Evolutionary conservation across 768 basidiomycete genomes (phyloP).

Genomic region (Tephrocybe rancida): DNA sequence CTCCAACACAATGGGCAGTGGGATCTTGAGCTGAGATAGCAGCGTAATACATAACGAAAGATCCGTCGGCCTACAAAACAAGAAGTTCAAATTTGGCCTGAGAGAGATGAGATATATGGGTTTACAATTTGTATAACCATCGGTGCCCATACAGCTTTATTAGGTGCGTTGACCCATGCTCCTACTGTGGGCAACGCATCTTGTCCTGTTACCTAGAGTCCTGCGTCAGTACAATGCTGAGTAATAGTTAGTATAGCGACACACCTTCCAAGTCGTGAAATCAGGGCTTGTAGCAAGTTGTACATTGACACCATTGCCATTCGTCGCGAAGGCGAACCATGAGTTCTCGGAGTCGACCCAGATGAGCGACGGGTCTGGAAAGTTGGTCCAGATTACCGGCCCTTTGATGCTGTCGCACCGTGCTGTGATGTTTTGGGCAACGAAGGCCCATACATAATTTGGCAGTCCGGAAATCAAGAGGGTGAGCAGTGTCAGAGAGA

Average conservation of each 20-base stretch:
- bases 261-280: slow-evolving; percentile 10
- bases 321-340: slow-evolving; percentile 18
- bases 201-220: slow-evolving; percentile 3
- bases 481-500: not conserved
- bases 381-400: slow-evolving; percentile 12
- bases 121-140: slow-evolving; percentile 16
- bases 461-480: not conserved
- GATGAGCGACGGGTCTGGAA: slow-evolving; percentile 15
- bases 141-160: slow-evolving; percentile 16
- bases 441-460: not conserved
- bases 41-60: slow-evolving; percentile 16
- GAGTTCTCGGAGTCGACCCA: slow-evolving; percentile 13
- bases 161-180: slow-evolving; percentile 13
- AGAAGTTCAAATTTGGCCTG: not conserved
- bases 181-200: slow-evolving; percentile 15
- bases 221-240: not conserved
- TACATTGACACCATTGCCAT: slow-evolving; percentile 9
- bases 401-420: slow-evolving; percentile 13
- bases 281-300: slow-evolving; percentile 14
- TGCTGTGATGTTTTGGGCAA: slow-evolving; percentile 12
- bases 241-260: not conserved
- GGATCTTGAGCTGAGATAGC: slow-evolving; percentile 11
- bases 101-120: too few relatives aligned
- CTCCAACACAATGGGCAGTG: slow-evolving; percentile 14
- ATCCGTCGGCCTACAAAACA: slow-evolving; percentile 2